Base-by-base conservation (phyloP, 441 rosid genomes). In the Populus hybrid region DNA sequence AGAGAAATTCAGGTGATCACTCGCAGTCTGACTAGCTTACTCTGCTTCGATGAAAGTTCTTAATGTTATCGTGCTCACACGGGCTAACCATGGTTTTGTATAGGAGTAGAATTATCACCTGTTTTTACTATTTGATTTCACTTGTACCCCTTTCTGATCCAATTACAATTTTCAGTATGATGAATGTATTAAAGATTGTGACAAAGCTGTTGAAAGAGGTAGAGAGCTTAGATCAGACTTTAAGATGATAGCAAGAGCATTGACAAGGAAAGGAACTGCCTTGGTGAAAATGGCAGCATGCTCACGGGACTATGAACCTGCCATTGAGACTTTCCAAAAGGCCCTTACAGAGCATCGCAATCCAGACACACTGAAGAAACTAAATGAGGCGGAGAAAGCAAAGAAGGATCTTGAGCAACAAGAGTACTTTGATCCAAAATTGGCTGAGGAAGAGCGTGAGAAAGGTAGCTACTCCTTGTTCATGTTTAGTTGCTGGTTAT, bases 271-370 rank as follows among this genome's bases (percentile, higher is more conserved):
- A 84, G 99, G 98, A 61, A 84, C 89, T 84, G 95, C 99, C 14
- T 78, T 93, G 77, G 92, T 80, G n/a, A 95, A 93, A 83, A 76
- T 88, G 89, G 94, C 94, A 0, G 88, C 88, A 89, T 81, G 83
- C 76, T 91, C 98, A 0, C 86, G 85, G 78, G 98, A 95, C 72
- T 93, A 80, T 78, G 97, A 91, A 38, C 89, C 84, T 75, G 97
- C 96, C 7, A 92, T 95, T 21, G 97, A 93, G 89, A 82, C 96
- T 68, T 93, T 90, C 87, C 99, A 95, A 85, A 95, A 95, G 84
- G 98, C 99, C 76, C 96, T 95, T 28, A 95, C 99, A 9, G 99
- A 95, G 90, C 97, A 93, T 78, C 94, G 97, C 46, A 93, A 95
- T 70, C 95, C 99, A 1, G 99, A 93, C 78, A 93, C 99, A 1